These are phyloP conservation scores for Chlorella sorokiniana DNA, from an alignment of 139 green algal species.

Conservation along the genomic window DNA sequence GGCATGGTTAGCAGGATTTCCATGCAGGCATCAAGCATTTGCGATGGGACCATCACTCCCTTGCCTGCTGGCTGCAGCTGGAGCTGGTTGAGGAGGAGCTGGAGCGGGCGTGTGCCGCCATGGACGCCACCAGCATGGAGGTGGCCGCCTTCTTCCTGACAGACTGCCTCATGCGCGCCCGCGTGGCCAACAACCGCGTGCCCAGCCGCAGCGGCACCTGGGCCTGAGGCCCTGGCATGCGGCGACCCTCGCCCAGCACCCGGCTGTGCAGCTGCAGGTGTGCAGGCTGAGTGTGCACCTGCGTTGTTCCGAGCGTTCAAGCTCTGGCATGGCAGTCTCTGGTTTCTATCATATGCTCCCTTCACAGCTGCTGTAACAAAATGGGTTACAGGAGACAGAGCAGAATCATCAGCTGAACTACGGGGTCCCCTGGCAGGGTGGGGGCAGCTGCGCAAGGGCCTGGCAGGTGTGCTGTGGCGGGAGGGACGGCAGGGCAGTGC, in stretches of 20 bases:
- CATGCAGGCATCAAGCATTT: too few relatives aligned
- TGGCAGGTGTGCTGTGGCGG: not conserved
- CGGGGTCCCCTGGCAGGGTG: not conserved
- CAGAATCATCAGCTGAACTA: constrained; percentile 14
- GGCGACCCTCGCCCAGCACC: too few relatives aligned
- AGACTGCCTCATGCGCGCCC: constrained; percentile 38
- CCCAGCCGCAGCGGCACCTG: not conserved
- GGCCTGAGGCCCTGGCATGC: not conserved
- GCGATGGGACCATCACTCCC: not conserved
- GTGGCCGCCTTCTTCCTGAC: constrained; percentile 31
- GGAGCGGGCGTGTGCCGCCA: not conserved
- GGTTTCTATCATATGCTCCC: not conserved
- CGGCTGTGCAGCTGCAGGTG: too few relatives aligned
- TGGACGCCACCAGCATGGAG: constrained; percentile 24
- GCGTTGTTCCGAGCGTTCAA: too few relatives aligned
- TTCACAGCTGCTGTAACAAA: constrained; percentile 6
- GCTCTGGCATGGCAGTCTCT: too few relatives aligned
- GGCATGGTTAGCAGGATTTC: not conserved
- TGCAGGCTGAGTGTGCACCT: too few relatives aligned
- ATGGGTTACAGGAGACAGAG: constrained; percentile 26
- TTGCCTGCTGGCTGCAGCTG: constrained; percentile 4
- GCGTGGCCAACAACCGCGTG: constrained; percentile 36
- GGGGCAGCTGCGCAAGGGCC: not conserved
- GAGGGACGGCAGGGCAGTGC: not conserved
- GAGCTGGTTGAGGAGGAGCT: constrained; percentile 24